Percentiles rank a stretch among this genome's conserved stretches.
Conservation (phyloP, 306 rosid genomes). For the Cajanus cajan region DNA sequence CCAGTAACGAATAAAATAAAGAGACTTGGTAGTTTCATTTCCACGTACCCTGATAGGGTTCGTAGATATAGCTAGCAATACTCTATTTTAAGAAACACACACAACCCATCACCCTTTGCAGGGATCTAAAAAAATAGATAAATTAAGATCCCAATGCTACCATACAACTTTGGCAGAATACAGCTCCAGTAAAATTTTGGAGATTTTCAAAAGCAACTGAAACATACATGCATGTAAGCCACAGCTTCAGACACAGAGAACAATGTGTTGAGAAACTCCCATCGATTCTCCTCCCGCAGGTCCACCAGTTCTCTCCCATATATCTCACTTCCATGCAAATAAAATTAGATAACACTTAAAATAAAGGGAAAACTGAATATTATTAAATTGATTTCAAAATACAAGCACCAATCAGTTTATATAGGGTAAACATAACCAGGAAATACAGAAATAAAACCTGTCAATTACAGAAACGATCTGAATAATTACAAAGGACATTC, state of each 20-base stretch:
- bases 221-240: constrained; percentile 77
- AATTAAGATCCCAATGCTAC: constrained; percentile 8
- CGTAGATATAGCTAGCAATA: background rate
- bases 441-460: background rate
- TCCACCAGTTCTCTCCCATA: constrained; percentile 89
- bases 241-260: constrained; percentile 92
- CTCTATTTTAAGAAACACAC: background rate
- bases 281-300: constrained; percentile 61
- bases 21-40: background rate
- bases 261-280: constrained; percentile 79
- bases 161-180: background rate
- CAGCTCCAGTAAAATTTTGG: background rate
- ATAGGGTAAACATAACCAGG: background rate
- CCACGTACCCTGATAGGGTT: background rate
- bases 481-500: no score
- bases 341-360: constrained; percentile 40
- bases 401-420: background rate
- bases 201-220: background rate
- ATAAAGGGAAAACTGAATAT: background rate
- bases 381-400: background rate
- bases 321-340: constrained; percentile 64
- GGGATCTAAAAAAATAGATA: background rate
- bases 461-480: no score
- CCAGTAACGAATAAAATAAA: background rate
- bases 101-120: background rate